Conservation (phyloP, 345 rosid species). For the Turritis glabra region DNA sequence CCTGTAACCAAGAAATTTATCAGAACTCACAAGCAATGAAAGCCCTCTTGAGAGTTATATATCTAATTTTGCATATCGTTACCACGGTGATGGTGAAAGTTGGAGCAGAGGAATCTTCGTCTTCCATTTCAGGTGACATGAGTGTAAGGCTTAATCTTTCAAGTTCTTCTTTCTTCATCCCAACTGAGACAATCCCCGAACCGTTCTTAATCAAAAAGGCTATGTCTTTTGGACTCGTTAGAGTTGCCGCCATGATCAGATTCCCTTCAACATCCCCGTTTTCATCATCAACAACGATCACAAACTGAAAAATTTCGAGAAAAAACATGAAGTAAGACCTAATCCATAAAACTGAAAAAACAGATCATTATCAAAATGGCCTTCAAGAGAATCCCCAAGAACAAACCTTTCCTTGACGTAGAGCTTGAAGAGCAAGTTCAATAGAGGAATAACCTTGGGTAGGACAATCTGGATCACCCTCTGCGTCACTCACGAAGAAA, state of each 20-base stretch:
- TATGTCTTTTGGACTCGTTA: conserved; percentile 50
- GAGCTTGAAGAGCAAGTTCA: conserved; percentile 57
- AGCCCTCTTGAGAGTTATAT: background rate
- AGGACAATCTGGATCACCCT: conserved; percentile 92
- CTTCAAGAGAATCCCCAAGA: background rate
- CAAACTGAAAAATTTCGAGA: conserved; percentile 55
- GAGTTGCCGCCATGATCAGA: conserved; percentile 73
- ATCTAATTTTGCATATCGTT: background rate
- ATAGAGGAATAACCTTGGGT: conserved; percentile 69
- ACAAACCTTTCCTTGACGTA: conserved; percentile 72
- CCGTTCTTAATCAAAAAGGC: conserved; percentile 74
- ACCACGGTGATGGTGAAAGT: conserved; percentile 87
- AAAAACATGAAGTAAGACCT: background rate
- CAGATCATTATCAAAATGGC: background rate
- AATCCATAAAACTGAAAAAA: background rate
- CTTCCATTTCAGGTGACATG: conserved; percentile 78
- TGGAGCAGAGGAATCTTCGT: conserved; percentile 79
- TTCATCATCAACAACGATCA: conserved; percentile 89
- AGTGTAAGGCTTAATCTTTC: conserved; percentile 73
- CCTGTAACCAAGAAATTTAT: conserved; percentile 43
- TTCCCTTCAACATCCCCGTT: conserved; percentile 73
- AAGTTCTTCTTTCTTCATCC: conserved; percentile 79
- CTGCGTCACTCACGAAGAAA: conserved; percentile 89
- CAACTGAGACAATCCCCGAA: conserved; percentile 81
- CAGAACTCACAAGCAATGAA: background rate